These are phyloP conservation scores for Breviolum minutum DNA, from an alignment of 73 alveolate genomes.

Conservation along the genomic window DNA sequence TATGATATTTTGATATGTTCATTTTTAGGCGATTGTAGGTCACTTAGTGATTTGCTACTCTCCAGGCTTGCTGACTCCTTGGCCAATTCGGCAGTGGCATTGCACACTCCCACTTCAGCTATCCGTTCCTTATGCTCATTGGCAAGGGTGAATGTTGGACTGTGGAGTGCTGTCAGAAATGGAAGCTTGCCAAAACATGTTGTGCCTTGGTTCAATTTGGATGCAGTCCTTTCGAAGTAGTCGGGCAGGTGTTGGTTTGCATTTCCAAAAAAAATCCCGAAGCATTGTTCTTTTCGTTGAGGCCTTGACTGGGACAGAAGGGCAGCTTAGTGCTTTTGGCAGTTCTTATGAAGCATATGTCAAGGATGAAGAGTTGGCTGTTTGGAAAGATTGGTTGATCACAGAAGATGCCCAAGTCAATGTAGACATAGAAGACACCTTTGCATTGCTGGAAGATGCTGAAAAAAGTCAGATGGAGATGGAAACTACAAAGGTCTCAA, in stretches of 20 bases:
- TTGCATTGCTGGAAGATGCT: neutral
- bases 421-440: neutral
- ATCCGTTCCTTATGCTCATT: slow-evolving; percentile 39
- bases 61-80: slow-evolving; percentile 54
- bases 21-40: neutral
- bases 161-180: slow-evolving; percentile 54
- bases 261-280: neutral
- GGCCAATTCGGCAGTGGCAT: slow-evolving; percentile 70
- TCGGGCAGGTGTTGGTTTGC: neutral
- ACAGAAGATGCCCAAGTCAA: neutral
- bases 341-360: neutral
- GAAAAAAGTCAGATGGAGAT: neutral
- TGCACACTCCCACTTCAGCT: slow-evolving; percentile 73
- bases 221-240: too few species aligned
- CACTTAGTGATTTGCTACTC: neutral
- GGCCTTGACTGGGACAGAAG: slow-evolving; percentile 23
- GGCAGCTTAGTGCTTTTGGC: slow-evolving; percentile 1
- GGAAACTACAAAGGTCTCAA: neutral
- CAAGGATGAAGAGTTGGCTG: neutral
- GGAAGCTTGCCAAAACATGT: slow-evolving; percentile 7
- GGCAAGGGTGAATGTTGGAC: slow-evolving; percentile 33
- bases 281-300: neutral
- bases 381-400: slow-evolving; percentile 20
- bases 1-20: neutral
- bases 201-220: neutral